Percentiles rank a stretch among this genome's conserved stretches.
Evolutionary conservation across 2,329 filamentous ascomycete species (phyloP).

Genomic region (Acephala macrosclerotiorum): DNA sequence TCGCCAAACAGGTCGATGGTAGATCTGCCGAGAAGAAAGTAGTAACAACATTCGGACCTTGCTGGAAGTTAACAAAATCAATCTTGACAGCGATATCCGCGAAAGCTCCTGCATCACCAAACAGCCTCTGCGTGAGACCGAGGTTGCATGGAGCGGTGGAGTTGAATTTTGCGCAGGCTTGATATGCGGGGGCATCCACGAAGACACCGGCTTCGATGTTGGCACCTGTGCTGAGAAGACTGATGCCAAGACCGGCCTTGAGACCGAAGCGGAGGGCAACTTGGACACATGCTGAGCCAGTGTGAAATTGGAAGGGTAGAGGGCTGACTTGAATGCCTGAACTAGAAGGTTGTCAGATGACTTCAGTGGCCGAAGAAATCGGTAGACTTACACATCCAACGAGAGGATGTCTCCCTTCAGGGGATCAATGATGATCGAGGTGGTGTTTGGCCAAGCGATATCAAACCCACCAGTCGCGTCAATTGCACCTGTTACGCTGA

Average conservation of each 20-base stretch:
- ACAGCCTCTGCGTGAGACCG: neutral
- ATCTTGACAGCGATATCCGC: conserved; percentile 2
- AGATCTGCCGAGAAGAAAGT: neutral
- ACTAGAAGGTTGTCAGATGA: neutral
- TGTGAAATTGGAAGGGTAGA: neutral
- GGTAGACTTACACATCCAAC: neutral
- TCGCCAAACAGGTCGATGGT: neutral
- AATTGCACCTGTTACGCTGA: neutral
- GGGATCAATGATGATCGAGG: neutral
- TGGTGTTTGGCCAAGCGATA: neutral
- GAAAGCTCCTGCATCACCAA: neutral
- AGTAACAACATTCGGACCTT: neutral
- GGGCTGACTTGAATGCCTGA: conserved; percentile 6
- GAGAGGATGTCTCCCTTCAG: conserved; percentile 1
- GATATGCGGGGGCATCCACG: conserved; percentile 2
- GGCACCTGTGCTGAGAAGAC: neutral
- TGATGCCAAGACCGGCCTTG: conserved; percentile 4
- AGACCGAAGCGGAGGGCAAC: conserved; percentile 2
- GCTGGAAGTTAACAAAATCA: neutral
- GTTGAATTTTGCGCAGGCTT: neutral
- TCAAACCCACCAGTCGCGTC: neutral
- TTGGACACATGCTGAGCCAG: conserved; percentile 3
- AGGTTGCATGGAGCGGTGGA: neutral
- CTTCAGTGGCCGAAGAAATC: neutral
- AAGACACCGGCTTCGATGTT: neutral